A percentile compares a stretch with the other conserved stretches of the same genome.
phyloP scores from a whole-genome alignment of 768 basidiomycete genomes.

The Amyloporia xantha region DNA sequence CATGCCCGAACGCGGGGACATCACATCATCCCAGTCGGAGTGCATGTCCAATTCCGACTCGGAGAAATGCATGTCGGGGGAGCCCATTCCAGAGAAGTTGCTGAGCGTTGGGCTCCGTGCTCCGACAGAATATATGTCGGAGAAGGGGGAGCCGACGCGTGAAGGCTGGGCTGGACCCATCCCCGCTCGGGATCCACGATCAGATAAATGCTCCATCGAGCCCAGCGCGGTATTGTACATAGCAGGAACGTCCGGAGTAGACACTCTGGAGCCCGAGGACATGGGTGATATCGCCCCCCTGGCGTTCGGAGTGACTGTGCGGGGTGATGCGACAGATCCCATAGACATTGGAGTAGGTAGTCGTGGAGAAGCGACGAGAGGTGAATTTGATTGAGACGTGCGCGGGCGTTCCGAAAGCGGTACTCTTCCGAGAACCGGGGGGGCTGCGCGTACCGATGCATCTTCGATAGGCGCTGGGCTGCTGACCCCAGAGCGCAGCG shows the following conservation, averaged over 20 bases:
- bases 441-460: not conserved
- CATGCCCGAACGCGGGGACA: slow-evolving; percentile 21
- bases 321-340: slow-evolving; percentile 8
- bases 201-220: slow-evolving; percentile 5
- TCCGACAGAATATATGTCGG: slow-evolving; percentile 14
- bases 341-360: slow-evolving; percentile 14
- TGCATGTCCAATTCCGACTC: slow-evolving; percentile 10
- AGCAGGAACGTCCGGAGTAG: slow-evolving; percentile 16
- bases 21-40: slow-evolving; percentile 17
- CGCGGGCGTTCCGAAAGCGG: not conserved
- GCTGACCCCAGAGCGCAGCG: not conserved
- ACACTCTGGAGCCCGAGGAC: slow-evolving; percentile 10
- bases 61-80: slow-evolving; percentile 14
- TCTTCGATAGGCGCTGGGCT: not conserved
- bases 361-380: not conserved
- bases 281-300: slow-evolving; percentile 1
- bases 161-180: not conserved
- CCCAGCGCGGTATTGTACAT: slow-evolving; percentile 16
- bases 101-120: slow-evolving; percentile 8
- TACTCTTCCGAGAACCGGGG: no score
- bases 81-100: slow-evolving; percentile 5
- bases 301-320: slow-evolving; percentile 8
- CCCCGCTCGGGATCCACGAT: not conserved
- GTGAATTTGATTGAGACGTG: not conserved
- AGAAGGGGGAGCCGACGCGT: slow-evolving; percentile 3